Evolutionary conservation across 129 eudicot species (phyloP), one percentile per base, ranked within the genome.

Genomic region (Flaveria bidentis): DNA sequence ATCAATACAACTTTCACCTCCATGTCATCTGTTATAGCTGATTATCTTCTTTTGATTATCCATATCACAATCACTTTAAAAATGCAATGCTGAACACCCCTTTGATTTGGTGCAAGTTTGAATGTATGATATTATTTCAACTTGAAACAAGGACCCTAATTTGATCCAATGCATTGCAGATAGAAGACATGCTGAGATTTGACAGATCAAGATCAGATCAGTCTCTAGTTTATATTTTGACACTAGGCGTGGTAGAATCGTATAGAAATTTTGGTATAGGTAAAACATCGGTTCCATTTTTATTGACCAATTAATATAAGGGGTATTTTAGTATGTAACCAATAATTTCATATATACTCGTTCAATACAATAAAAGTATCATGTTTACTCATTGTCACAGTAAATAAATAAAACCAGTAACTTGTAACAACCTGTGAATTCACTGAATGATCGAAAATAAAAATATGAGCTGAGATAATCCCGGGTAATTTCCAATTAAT

Each of bases 181-280:
- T 90, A 78, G 88, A 85, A 77, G 98, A 92, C 72, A 80, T 92
- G 77, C 77, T 92, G 67, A 88, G 96, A 80, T 87, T 81, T 60
- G 96, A 93, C 67, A 70, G 82, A 30, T 81, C 96, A 80, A 84
- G 81, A 78, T 71, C 88, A 41, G 92, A 88, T 33, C 98, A 90
- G 72, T 83, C 88, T 51, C 86, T 93, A 39, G 86, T 90, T 73
- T 93, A 93, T 77, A 85, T 93, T 56, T 78, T 93, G 80, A 93
- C 98, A n/a, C 87, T 93, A 80, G 98, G 97, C 41, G 98, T 93
- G 26, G 88, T 87, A 63, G 97, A 87, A 23, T 85, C 97, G 62
- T 87, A 88, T 73, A 83, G 98, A 80, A 90, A 90, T 85, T 77
- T 84, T 65, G 97, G 99, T 77, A 84, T 91, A 78, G 93, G 96